These are phyloP conservation scores for Taiozyma sp. DNA, from an alignment of 1,139 yeast genomes.

Conservation along the genomic window DNA sequence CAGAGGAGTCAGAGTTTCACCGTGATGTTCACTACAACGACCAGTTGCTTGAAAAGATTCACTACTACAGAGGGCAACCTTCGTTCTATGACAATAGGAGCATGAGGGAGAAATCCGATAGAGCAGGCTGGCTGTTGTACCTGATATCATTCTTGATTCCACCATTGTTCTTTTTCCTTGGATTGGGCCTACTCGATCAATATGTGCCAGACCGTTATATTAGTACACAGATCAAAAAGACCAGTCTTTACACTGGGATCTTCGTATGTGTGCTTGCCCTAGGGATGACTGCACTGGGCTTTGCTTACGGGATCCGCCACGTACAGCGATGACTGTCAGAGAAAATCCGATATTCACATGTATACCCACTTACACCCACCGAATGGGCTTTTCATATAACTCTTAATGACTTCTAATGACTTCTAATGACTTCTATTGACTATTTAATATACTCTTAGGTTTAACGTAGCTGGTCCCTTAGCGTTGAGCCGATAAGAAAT, in stretches of 20 bases:
- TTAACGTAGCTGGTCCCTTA: too few relatives aligned
- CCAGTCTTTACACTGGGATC: constrained; percentile 10
- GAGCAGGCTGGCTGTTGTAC: constrained; percentile 8
- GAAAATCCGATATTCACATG: background rate
- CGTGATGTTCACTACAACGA: constrained; percentile 6
- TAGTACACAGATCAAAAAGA: constrained; percentile 5
- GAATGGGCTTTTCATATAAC: background rate
- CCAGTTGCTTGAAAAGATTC: constrained; percentile 9
- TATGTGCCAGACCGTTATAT: constrained; percentile 1
- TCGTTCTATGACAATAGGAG: background rate
- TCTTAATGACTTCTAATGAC: background rate
- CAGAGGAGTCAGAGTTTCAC: background rate
- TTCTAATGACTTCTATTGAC: background rate
- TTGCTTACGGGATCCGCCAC: constrained; percentile 6
- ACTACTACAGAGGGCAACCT: constrained; percentile 9
- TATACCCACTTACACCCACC: background rate
- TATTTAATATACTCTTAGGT: background rate
- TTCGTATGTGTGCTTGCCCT: constrained; percentile 1
- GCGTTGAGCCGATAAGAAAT: background rate
- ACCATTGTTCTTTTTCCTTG: constrained; percentile 15
- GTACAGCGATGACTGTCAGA: background rate
- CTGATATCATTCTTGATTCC: constrained; percentile 13
- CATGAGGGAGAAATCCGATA: background rate
- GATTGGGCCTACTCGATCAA: constrained; percentile 12
- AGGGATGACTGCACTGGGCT: constrained; percentile 13